Evolutionary conservation across 352 stramenopile genomes (phyloP).

Genomic region (Phytophthora fragariae): DNA sequence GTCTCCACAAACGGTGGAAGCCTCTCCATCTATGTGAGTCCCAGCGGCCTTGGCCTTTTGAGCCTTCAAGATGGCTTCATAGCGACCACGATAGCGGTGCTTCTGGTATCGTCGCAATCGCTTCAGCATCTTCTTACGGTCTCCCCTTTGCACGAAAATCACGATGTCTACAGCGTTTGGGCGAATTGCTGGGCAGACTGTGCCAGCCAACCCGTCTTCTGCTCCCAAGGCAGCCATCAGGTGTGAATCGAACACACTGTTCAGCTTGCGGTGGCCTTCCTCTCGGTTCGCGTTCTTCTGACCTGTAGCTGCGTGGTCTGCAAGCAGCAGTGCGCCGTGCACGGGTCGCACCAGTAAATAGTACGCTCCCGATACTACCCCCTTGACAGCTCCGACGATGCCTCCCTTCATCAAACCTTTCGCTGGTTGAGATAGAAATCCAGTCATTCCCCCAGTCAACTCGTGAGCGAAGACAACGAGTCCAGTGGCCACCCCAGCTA

Average conservation of each 20-base stretch:
- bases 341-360: conserved; percentile 44
- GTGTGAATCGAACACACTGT: conserved; percentile 38
- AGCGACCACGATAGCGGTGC: conserved; percentile 21
- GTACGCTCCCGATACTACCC: conserved; percentile 27
- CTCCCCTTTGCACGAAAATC: conserved; percentile 28
- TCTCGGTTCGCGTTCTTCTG: conserved; percentile 47
- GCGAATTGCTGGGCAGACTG: conserved; percentile 26
- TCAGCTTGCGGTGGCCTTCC: conserved; percentile 39
- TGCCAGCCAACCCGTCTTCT: conserved; percentile 31
- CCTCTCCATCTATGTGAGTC: conserved; percentile 1
- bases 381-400: conserved; percentile 29
- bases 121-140: conserved; percentile 36
- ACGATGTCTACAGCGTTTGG: conserved; percentile 36
- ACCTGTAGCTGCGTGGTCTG: conserved; percentile 50
- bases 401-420: conserved; percentile 36
- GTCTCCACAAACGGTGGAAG: conserved; percentile 7
- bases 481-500: conserved; percentile 27
- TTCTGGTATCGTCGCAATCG: conserved; percentile 14
- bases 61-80: conserved; percentile 24
- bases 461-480: conserved; percentile 41
- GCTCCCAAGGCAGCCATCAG: conserved; percentile 36
- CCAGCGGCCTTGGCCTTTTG: conserved; percentile 16
- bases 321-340: conserved; percentile 44
- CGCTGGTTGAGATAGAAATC: conserved; percentile 43
- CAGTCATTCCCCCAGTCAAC: conserved; percentile 51